Evolutionary conservation across 441 rosid genomes (phyloP).

Genomic region (Euphorbia schlechtendalii): DNA sequence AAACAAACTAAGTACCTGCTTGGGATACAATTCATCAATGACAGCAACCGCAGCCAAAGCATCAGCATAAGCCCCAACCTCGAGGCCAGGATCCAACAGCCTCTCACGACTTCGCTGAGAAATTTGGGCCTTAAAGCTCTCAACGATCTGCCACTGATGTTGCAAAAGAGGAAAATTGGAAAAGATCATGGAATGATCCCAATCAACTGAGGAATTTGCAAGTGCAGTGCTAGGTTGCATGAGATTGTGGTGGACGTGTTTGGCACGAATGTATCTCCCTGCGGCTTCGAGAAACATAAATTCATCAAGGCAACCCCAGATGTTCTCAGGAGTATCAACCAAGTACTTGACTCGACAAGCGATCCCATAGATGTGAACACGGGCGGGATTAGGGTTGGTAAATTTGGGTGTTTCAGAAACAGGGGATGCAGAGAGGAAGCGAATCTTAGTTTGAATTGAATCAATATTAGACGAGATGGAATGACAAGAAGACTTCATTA

Average conservation of each 20-base stretch:
- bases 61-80: slow-evolving; percentile 63
- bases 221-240: neutral
- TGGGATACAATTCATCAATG: slow-evolving; percentile 72
- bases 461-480: slow-evolving; percentile 61
- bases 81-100: slow-evolving; percentile 64
- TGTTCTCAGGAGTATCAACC: slow-evolving; percentile 96
- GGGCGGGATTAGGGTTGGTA: slow-evolving; percentile 27
- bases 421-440: slow-evolving; percentile 56
- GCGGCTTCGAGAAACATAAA: slow-evolving; percentile 90
- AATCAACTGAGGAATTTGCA: neutral
- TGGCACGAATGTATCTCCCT: slow-evolving; percentile 75
- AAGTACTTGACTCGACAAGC: slow-evolving; percentile 93
- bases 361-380: slow-evolving; percentile 55
- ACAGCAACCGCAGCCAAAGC: slow-evolving; percentile 84
- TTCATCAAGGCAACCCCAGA: slow-evolving; percentile 97
- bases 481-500: slow-evolving; percentile 75
- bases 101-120: slow-evolving; percentile 89
- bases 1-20: slow-evolving; percentile 60
- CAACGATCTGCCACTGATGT: slow-evolving; percentile 98
- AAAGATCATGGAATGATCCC: slow-evolving; percentile 46
- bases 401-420: slow-evolving; percentile 47
- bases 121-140: slow-evolving; percentile 90
- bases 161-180: slow-evolving; percentile 80
- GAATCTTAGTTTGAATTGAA: slow-evolving; percentile 50
- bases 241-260: slow-evolving; percentile 62